Base-by-base conservation (phyloP, 768 basidiomycete species). In the Pisolithus tinctorius region DNA sequence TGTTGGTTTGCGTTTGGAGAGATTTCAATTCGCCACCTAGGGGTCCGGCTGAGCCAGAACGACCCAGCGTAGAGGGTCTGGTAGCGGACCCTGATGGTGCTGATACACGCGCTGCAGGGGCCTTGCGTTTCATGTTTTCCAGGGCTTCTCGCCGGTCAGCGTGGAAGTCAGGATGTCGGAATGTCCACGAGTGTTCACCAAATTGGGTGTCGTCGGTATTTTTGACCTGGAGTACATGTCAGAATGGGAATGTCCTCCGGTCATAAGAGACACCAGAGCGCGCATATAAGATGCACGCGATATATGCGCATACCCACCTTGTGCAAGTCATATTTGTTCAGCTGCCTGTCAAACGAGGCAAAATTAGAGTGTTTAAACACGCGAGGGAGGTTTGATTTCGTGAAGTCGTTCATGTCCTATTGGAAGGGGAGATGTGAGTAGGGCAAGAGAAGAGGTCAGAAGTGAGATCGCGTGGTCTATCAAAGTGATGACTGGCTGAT, bases 281-380 rank as follows among this genome's bases (percentile, higher is more conserved):
- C 34, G 34, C 34, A 20, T 20, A 11, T 17, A 41, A 14, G 13
- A 14, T 25, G 40, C 40, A 41, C 17, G 20, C 4, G 40, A 20
- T 26, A 41, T 43, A 51, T 47, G 59, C n/a, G 38, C 4, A 45
- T 36, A 56, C 69, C 63, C 34, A 77, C 87, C 75, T 95, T 95
- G 76, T 94, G 93, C 58, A 95, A 95, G 69, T 94, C 93, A 65
- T 95, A 95, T 68, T 94, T 95, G 77, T 95, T 95, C 34, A 95
- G 75, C 67, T 95, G 93, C 9, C 92, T 80, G 5, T 94, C 93
- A 63, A 95, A 95, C 49, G 79, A 82, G 29, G 92, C 92, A 67
- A 95, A 95, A 63, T 95, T 94, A 7, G 88, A 91, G 65, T 95
- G 92, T 67, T 94, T 93, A 81, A 95, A 95, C 76, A 93, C 83